Base-by-base conservation (phyloP, 176 grass and related monocot genomes). In the Triticum urartu region DNA sequence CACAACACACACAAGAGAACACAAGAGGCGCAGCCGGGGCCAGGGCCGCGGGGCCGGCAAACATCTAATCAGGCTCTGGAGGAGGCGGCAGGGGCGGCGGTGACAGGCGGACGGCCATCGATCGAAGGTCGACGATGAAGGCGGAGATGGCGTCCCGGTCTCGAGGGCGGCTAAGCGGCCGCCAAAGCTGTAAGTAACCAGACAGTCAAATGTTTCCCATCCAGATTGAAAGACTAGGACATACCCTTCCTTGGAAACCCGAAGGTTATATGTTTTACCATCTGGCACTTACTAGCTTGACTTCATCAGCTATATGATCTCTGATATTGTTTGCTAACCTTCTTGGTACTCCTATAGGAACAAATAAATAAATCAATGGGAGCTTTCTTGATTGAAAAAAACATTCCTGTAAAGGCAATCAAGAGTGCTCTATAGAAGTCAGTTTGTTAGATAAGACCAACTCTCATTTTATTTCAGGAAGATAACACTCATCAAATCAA, bases 171-270 rank as follows among this genome's bases (percentile, higher is more conserved):
- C 26, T 26, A 26, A 26, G 26, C 26, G 26, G 1, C 26, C 26
- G 26, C 26, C 26, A 26, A 26, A 26, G 26, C 26, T 26, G 26
- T 26, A 26, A 26, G 26, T 26, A 26, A 26, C 26, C 1, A 26
- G 26, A 43, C 20, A 79, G 24, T 32, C 71, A 72, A 90, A 90
- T 43, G n/a, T 61, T 6, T 64, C 85, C 88, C 84, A 90, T 18
- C 88, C 88, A 43, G 77, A 74, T 20, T 20, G 54, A 8, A 90
- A 66, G 30, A 45, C 18, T 9, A 85, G 4, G 20, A 20, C 72
- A 75, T 82, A 45, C 39, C 43, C 52, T 40, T 79, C 70, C 36
- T 79, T 80, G 11, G 22, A 18, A 60, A 80, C 39, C 69, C 61
- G 34, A 43, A 85, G 45, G 30, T 21, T 47, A 83, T 79, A 91